A percentile compares a stretch with the other conserved stretches of the same genome.
Evolutionary conservation across 2,329 filamentous ascomycete species (phyloP).

Genomic region (Exophiala sideris): DNA sequence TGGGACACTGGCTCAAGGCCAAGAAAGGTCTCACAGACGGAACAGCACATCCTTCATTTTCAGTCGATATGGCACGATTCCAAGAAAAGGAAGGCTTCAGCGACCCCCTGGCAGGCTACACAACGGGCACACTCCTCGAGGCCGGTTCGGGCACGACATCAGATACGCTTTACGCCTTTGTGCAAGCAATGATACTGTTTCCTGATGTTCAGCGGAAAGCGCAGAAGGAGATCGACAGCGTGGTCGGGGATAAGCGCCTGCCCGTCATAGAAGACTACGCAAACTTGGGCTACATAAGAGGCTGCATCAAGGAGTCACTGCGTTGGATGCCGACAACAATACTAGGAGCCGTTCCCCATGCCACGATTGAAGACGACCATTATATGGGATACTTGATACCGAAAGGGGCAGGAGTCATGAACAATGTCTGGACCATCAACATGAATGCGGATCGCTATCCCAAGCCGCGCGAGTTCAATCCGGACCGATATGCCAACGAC

Average conservation of each 20-base stretch:
- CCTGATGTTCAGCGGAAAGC: conserved; percentile 46
- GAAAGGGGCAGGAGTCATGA: conserved; percentile 23
- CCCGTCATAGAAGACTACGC: conserved; percentile 50
- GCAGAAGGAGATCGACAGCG: conserved; percentile 48
- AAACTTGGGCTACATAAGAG: conserved; percentile 51
- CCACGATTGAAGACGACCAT: conserved; percentile 20
- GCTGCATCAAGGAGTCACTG: conserved; percentile 55
- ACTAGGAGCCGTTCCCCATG: conserved; percentile 25
- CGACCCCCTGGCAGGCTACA: conserved; percentile 36
- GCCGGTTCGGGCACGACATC: conserved; percentile 24
- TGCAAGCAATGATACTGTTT: conserved; percentile 50
- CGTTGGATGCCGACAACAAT: conserved; percentile 49
- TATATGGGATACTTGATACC: conserved; percentile 27
- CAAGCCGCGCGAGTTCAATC: conserved; percentile 32
- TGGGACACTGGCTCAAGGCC: conserved; percentile 41
- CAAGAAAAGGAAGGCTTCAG: conserved; percentile 35
- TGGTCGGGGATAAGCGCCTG: conserved; percentile 47
- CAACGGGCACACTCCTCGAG: conserved; percentile 30
- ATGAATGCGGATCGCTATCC: conserved; percentile 28
- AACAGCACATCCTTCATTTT: conserved; percentile 33
- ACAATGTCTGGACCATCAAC: conserved; percentile 30
- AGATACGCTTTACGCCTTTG: conserved; percentile 31
- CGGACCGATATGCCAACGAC: conserved; percentile 33
- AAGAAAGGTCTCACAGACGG: conserved; percentile 32
- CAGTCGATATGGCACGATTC: conserved; percentile 19